phyloP scores from a whole-genome alignment of 257 asterid species.

The Nicotiana noctiflora region DNA sequence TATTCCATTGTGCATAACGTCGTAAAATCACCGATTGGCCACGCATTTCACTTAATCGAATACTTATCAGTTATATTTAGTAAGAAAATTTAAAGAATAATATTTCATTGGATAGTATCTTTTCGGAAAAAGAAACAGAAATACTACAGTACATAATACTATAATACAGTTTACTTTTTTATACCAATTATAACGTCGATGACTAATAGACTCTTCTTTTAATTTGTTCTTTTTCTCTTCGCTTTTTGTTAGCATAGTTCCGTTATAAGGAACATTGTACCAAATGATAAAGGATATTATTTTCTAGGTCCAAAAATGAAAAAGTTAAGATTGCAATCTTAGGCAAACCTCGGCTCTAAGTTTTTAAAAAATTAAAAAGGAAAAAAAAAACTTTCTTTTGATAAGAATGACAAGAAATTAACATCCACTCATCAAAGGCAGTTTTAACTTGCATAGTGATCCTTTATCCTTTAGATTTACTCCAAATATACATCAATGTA shows the following conservation, averaged over 20 bases:
- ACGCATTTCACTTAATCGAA: neutral
- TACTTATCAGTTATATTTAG: neutral
- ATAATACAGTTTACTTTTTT: neutral
- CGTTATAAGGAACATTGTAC: constrained; percentile 3
- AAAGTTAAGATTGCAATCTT: neutral
- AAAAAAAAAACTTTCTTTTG: neutral
- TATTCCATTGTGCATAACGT: no score
- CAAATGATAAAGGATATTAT: neutral
- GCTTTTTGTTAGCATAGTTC: neutral
- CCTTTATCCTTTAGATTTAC: no score
- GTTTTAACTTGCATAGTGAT: no score
- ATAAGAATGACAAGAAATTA: neutral
- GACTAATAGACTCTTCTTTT: constrained; percentile 9
- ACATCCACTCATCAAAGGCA: neutral
- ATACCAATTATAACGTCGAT: neutral
- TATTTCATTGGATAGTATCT: neutral
- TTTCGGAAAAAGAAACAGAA: neutral
- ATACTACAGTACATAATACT: neutral
- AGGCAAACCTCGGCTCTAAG: neutral
- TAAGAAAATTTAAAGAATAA: neutral
- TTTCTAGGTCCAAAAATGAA: neutral
- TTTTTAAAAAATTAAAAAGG: neutral
- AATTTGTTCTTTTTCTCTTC: constrained; percentile 1
- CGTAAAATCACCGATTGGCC: no score
- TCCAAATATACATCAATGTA: no score